Base-by-base conservation (phyloP, 2,329 filamentous ascomycete species). In the Penicillium brasilianum region DNA sequence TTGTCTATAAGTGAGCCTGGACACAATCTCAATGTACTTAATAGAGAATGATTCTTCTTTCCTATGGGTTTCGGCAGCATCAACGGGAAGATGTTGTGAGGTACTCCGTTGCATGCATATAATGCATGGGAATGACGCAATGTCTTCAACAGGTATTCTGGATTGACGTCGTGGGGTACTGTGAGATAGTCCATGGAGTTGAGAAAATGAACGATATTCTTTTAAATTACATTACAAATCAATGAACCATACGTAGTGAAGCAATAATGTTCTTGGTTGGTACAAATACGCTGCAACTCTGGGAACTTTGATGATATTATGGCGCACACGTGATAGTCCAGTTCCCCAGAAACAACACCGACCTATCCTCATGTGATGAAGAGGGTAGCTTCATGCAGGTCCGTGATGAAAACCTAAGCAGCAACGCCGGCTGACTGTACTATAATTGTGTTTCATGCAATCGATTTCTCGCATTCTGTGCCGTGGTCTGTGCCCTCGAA, bases 11-110 rank as follows among this genome's bases (percentile, higher is more conserved):
- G 39, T 54, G 61, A 51, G 55, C 50, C 55, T 59, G 60, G 55
- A 50, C 57, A 66, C 52, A 52, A 67, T 60, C 61, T 67, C 65
- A 58, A 60, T 59, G 55, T 58, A 62, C 57, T 57, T 57, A 64
- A 65, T 60, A 55, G 62, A 58, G 49, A 54, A 65, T 62, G 52
- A 61, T 59, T 25, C 20, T 37, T 37, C 30, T 52, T 37, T 41
- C 43, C 60, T 59, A 60, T 58, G 54, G 53, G 48, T 54, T 61
- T 55, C 50, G 51, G 56, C 60, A 64, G 58, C 61, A 60, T 64
- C 52, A 39, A 59, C 44, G 52, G 39, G 43, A 36, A 37, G 36
- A 37, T 34, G 32, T 25, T 52, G 50, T 28, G 50, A 13, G 18
- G 36, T 36, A 20, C 34, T 25, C 37, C 39, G 18, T 25, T 39